phyloP scores from a whole-genome alignment of 495 filamentous ascomycete genomes.

The Penicillium angulare region DNA sequence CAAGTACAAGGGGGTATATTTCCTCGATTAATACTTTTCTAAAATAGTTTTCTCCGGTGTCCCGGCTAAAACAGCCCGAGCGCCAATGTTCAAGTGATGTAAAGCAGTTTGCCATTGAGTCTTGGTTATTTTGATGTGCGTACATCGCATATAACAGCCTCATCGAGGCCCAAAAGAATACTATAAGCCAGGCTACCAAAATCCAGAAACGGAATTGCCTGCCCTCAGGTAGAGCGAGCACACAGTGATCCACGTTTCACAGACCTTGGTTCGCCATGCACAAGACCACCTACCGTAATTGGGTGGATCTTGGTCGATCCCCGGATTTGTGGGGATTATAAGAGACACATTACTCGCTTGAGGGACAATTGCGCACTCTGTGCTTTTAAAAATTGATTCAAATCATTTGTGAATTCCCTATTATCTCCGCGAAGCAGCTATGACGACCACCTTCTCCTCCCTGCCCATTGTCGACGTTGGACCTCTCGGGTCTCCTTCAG shows the following conservation, averaged over 20 bases:
- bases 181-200: no score
- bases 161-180: no score
- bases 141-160: no score
- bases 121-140: no score
- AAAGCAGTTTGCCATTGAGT: no score
- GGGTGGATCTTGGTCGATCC: constrained; percentile 2
- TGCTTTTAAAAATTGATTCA: background rate
- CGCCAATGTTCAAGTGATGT: no score
- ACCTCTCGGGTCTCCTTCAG: constrained; percentile 15
- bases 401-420: background rate
- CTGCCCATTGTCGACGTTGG: constrained; percentile 44
- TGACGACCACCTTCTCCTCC: constrained; percentile 36
- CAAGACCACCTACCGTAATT: constrained; percentile 8
- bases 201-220: background rate
- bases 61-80: no score
- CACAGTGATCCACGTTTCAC: background rate
- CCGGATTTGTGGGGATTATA: background rate
- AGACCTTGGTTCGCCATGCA: background rate
- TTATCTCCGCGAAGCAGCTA: background rate
- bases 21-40: background rate
- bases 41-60: no score
- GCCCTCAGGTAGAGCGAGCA: no score
- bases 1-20: no score
- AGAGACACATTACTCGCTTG: background rate
- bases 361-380: background rate